Evolutionary conservation across 768 basidiomycete species (phyloP), one percentile per base, ranked within the genome.

Genomic region (Boletus coccyginus): DNA sequence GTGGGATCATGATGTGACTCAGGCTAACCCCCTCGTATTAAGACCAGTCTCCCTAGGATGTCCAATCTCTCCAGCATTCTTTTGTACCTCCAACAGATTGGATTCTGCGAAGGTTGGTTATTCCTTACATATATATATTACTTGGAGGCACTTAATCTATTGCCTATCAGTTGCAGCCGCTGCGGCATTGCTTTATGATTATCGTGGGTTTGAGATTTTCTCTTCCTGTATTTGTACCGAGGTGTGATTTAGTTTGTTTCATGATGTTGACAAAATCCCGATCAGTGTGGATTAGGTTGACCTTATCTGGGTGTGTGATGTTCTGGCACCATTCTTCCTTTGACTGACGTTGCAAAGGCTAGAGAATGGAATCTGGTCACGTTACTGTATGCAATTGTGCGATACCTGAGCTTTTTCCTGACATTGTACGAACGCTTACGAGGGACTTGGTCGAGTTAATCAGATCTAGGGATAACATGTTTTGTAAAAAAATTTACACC

Each of bases 281-380:
- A 50, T 41, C n/a, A n/a, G 39, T 16, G 2, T 46, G 44, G 19
- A 39, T 50, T 32, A 65, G 64, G 53, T 65, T 10, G 55, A 65
- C 2, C 29, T 65, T 3, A 60, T 65, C 38, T 65, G 64, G 64
- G 64, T 62, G 35, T 12, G 52, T n/a, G 3, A 21, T 1, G 0
- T 41, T 47, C 7, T 38, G 11, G 8, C 12, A 19, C 13, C 11
- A 5, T 21, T 12, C 40, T 24, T 43, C 8, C 21, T 31, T 29
- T 19, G 11, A 41, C 39, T 52, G 21, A 56, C 17, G 5, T 38
- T n/a, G 39, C 35, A n/a, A 58, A 66, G 64, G 42, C 52, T 33
- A 56, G 36, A 36, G 27, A 55, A 44, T 65, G 63, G 64, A 65
- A 54, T 29, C 31, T 51, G 6, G 53, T 62, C 46, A 65, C 63